phyloP scores from a whole-genome alignment of 1,284 basidiomycete species.

The Clitocybe nebularis region DNA sequence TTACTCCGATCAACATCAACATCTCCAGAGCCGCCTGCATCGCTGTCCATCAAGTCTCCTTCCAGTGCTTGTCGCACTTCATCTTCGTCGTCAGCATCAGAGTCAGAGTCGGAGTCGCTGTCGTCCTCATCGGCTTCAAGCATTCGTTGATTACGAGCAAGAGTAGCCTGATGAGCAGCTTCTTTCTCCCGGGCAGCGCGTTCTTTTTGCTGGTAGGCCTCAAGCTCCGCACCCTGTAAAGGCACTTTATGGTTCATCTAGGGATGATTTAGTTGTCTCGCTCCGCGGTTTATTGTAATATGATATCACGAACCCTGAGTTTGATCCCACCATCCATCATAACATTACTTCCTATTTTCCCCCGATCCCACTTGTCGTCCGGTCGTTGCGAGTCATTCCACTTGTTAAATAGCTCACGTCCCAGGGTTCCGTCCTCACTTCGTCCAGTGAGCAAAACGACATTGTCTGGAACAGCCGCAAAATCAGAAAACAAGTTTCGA shows the following conservation, averaged over 20 bases:
- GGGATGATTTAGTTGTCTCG: background rate
- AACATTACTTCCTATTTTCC: constrained; percentile 81
- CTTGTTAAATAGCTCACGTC: constrained; percentile 74
- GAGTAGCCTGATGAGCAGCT: constrained; percentile 81
- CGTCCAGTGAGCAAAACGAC: constrained; percentile 80
- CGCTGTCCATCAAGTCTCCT: constrained; percentile 45
- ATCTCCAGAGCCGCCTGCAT: constrained; percentile 28
- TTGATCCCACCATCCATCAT: constrained; percentile 70
- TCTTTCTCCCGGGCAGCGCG: constrained; percentile 81
- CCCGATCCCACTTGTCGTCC: constrained; percentile 82
- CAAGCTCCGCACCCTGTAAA: constrained; percentile 82
- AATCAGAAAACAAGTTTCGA: constrained; percentile 78
- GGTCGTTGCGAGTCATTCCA: constrained; percentile 83
- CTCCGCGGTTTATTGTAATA: constrained; percentile 5
- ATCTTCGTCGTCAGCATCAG: constrained; percentile 64
- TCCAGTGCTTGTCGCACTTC: constrained; percentile 63
- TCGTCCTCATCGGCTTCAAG: constrained; percentile 85
- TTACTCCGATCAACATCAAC: constrained; percentile 20
- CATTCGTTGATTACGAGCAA: constrained; percentile 82
- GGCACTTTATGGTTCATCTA: constrained; percentile 89
- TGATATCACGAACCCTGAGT: constrained; percentile 51
- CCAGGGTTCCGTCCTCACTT: constrained; percentile 79
- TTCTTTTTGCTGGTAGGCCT: constrained; percentile 76
- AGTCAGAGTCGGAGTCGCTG: constrained; percentile 60
- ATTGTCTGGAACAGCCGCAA: constrained; percentile 79